Percentiles rank a stretch among this genome's conserved stretches.
Evolutionary conservation across 306 rosid species (phyloP).

Genomic region (Abrus precatorius): DNA sequence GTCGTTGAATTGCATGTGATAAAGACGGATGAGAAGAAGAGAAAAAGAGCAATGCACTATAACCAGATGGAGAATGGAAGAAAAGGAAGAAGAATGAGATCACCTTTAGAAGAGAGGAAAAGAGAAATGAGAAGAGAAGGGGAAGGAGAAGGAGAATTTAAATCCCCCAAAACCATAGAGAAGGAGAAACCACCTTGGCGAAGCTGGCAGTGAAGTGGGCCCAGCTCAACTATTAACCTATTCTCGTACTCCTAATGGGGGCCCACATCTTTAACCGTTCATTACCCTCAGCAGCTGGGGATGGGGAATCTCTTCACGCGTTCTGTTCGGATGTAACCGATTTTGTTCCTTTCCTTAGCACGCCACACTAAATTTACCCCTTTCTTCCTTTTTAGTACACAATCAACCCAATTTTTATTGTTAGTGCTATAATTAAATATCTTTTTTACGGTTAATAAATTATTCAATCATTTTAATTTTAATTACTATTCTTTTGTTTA

Average conservation of each 20-base stretch:
- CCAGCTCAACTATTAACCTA: conserved; percentile 38
- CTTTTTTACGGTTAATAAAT: no score
- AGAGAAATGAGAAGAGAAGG: conserved; percentile 25
- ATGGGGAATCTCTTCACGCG: conserved; percentile 9
- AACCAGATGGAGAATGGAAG: no score
- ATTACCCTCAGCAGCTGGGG: neutral
- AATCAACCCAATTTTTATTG: no score
- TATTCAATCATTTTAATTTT: no score
- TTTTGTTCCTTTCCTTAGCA: conserved; percentile 28
- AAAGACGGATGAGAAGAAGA: neutral
- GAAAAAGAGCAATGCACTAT: neutral
- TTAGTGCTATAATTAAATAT: no score
- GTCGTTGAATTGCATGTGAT: neutral
- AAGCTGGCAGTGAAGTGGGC: conserved; percentile 48
- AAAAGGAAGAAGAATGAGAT: neutral
- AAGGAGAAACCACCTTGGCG: neutral
- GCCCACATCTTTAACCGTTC: conserved; percentile 34
- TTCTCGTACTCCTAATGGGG: conserved; percentile 36
- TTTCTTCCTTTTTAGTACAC: neutral
- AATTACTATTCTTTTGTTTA: neutral
- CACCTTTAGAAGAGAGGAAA: neutral
- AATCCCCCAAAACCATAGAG: neutral
- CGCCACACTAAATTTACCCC: no score
- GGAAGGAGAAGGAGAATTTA: conserved; percentile 37
- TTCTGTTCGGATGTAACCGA: conserved; percentile 40